A percentile compares a stretch with the other conserved stretches of the same genome.
These are phyloP conservation scores for Colletotrichum sp. DNA, from an alignment of 2,329 filamentous ascomycete species.

Conservation along the genomic window DNA sequence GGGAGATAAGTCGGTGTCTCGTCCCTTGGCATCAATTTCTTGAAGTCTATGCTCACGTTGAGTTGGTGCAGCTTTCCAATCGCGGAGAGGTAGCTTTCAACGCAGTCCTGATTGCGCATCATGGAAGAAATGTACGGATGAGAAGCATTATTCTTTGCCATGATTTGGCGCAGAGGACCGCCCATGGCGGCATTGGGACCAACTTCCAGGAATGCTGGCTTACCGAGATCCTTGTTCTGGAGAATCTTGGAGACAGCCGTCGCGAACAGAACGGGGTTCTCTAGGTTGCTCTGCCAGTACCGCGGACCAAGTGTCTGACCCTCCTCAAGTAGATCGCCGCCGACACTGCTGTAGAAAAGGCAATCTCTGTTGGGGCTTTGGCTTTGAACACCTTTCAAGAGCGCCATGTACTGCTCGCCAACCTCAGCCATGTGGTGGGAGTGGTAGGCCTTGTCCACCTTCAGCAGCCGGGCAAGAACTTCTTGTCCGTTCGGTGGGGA, in stretches of 20 bases:
- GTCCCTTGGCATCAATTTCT: background rate
- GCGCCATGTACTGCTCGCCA: slow-evolving; percentile 4
- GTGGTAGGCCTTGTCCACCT: slow-evolving; percentile 46
- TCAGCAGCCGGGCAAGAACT: slow-evolving; percentile 33
- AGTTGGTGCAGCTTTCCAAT: slow-evolving; percentile 11
- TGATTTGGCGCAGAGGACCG: slow-evolving; percentile 23
- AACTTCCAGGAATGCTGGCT: slow-evolving; percentile 20
- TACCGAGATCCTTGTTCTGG: background rate
- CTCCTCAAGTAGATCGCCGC: slow-evolving; percentile 26
- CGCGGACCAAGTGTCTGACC: background rate
- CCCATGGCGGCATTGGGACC: slow-evolving; percentile 24
- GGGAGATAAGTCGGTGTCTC: background rate
- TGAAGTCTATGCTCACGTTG: background rate
- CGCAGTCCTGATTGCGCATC: background rate
- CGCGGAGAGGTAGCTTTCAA: background rate
- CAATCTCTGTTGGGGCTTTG: background rate
- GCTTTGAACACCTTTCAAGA: background rate
- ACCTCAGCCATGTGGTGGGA: slow-evolving; percentile 27
- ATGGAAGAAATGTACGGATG: slow-evolving; percentile 9
- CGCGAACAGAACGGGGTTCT: slow-evolving; percentile 47
- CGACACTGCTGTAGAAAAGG: slow-evolving; percentile 32
- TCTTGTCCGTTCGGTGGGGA: slow-evolving; percentile 23
- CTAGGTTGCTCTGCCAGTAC: slow-evolving; percentile 51
- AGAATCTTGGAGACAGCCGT: slow-evolving; percentile 32
- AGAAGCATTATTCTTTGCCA: background rate